Evolutionary conservation across 768 basidiomycete genomes (phyloP), one percentile per base, ranked within the genome.

Genomic region (Phlebiopsis flavidoalba): DNA sequence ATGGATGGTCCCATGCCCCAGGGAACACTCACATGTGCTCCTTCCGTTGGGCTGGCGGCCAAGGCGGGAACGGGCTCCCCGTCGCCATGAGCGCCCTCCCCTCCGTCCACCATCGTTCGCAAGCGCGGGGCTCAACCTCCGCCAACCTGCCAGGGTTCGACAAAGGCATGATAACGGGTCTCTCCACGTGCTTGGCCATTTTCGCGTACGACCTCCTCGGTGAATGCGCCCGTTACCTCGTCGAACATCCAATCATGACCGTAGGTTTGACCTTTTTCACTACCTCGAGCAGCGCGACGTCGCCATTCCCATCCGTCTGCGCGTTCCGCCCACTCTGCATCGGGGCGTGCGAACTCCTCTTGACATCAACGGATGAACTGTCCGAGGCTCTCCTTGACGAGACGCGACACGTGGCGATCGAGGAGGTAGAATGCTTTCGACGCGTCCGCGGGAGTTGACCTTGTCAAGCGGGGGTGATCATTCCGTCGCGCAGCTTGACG

Each of bases 191-290:
- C 63, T 81, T 82, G 24, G 80, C 77, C 89, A 93, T 86, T 11
- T n/a, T 80, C 78, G 67, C 76, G 76, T 26, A 90, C 74, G 31
- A 91, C 77, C 55, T 87, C 85, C 72, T 89, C 80, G 1, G 80
- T 86, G 72, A 95, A 95, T 14, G 85, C 88, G 1, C 88, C 86
- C 21, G 81, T 31, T 77, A n/a, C 49, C 82, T 77, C 0, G 91
- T 93, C 55, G 89, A 91, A 54, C 86, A 88, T 35, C 92, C 92
- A 62, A 95, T 91, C 48, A 95, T 69, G 5, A 92, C 81, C 0
- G 91, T 95, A 7, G 92, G 91, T 64, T 84, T 84, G 6, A 88
- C 80, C 61, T 78, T 77, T 72, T 82, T 82, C 61, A 93, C 81
- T 1, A 88, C 86, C 37, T 91, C 85, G 55, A 88, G 69, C 46